Evolutionary conservation across 1,284 basidiomycete genomes (phyloP), one percentile per base, ranked within the genome.

Genomic region (Cryptococcus amylolentus): DNA sequence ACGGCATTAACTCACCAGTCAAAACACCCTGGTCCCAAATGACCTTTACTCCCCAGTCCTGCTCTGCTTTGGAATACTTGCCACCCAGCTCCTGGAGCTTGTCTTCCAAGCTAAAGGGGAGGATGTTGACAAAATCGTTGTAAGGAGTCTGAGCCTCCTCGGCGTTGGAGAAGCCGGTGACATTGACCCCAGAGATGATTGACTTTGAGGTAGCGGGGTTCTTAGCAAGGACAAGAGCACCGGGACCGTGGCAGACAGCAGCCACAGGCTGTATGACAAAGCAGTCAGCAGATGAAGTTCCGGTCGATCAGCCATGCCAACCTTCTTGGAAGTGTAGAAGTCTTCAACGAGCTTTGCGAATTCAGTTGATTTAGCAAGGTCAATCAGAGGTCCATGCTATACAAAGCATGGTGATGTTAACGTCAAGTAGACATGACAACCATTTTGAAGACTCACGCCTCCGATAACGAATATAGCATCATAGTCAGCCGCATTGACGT

Each of bases 401-500:
- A 59, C 10, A 35, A 6, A 5, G 10, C 8, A 13, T 23, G 23
- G 27, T 8, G 14, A 20, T 31, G 50, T 35, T 14, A 31, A 13
- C 28, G 20, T n/a, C 20, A 48, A 4, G 42, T 23, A 18, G 35
- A n/a, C n/a, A 52, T 51, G 4, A 45, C 53, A 52, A 26, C 26
- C 13, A 26, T 20, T 8, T 6, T 53, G 47, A 16, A 40, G 40
- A 52, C 76, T 69, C 58, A 78, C 77, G n/a, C 80, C 89, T 45
- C 89, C 89, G 51, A 87, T 81, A 71, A 88, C 88, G 76, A 88
- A 91, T 59, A 91, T 78, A 13, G 84, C 88, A 54, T 82, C 84
- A 67, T 88, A 91, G 61, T 87, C 84, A 13, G 77, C 71, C 3
- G 73, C 75, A 51, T 83, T 80, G 64, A 90, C 81, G 1, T 85